Conservation (phyloP, 1,284 basidiomycete genomes). For the Abortiporus biennis region DNA sequence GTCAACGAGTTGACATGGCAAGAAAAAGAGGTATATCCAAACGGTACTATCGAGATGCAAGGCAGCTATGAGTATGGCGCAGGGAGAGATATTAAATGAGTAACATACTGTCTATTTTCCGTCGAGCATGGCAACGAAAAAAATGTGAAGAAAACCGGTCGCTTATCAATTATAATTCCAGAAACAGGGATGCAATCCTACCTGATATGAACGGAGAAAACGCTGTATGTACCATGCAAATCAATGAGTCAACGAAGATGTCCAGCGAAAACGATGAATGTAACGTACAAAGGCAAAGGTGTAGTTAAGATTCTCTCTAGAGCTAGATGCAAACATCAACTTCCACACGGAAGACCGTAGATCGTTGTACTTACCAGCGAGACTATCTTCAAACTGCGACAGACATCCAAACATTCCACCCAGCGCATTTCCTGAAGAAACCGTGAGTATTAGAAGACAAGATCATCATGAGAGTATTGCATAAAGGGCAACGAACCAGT, state of each 20-base stretch:
- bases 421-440: slow-evolving; percentile 36
- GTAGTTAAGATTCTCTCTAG: slow-evolving; percentile 58
- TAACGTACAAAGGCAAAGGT: slow-evolving; percentile 56
- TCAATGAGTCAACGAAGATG: slow-evolving; percentile 4
- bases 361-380: slow-evolving; percentile 34
- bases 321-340: slow-evolving; percentile 30
- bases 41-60: slow-evolving; percentile 39
- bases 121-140: background rate
- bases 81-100: background rate
- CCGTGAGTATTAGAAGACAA: too few relatives aligned
- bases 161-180: background rate
- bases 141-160: too few relatives aligned
- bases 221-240: slow-evolving; percentile 28
- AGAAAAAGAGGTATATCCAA: slow-evolving; percentile 63
- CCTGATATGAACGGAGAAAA: slow-evolving; percentile 59
- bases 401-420: slow-evolving; percentile 45
- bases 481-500: slow-evolving; percentile 30
- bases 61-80: background rate
- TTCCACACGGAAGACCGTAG: background rate
- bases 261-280: background rate
- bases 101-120: slow-evolving; percentile 5
- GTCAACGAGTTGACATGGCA: slow-evolving; percentile 59
- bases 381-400: slow-evolving; percentile 45
- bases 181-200: slow-evolving; percentile 6
- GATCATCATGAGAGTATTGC: too few relatives aligned